Base-by-base conservation (phyloP, 306 rosid species). In the Gastrolobium villosum region DNA sequence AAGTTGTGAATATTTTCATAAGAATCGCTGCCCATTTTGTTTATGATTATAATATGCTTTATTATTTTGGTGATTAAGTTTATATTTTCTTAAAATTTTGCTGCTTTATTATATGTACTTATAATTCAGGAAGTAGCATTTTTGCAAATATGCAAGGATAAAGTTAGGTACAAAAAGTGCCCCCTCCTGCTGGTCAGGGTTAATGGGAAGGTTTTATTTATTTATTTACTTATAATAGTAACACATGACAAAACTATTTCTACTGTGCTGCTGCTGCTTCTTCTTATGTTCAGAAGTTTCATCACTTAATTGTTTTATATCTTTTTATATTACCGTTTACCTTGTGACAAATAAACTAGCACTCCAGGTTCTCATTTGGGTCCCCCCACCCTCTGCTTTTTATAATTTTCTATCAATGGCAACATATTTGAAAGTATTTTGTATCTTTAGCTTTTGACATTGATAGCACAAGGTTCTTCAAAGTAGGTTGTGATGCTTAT, bases 401-500 rank as follows among this genome's bases (percentile, higher is more conserved):
- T 30, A 57, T 10, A 4, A 8, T 52, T 41, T 45, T 40, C 13
- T 34, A 43, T 31, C 45, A 32, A 14, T 32, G 3, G 40, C 35
- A 26, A 10, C 49, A 40, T 36, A 30, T 6, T 48, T 74, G 20
- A 8, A 13, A 31, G 52, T 76, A 52, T 65, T 76, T 40, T 39
- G 41, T n/a, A 11, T 54, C 39, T 14, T 54, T 9, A 44, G 20
- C 31, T 2, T 61, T 49, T 77, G 20, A 32, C 62, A 60, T 55
- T 67, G 31, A 67, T 31, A 43, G 30, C 48, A 59, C 41, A 54
- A 76, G 11, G 52, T 32, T 44, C 75, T 44, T 66, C 41, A 55
- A 36, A 56, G 46, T 77, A 37, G 60, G 56, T 60, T 59, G 53
- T 78, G 41, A 59, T 4, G 77, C 39, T 26, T 45, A 50, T 79